Conservation (phyloP, 192 early-diverging fungal species). For the Thamnidium elegans region DNA sequence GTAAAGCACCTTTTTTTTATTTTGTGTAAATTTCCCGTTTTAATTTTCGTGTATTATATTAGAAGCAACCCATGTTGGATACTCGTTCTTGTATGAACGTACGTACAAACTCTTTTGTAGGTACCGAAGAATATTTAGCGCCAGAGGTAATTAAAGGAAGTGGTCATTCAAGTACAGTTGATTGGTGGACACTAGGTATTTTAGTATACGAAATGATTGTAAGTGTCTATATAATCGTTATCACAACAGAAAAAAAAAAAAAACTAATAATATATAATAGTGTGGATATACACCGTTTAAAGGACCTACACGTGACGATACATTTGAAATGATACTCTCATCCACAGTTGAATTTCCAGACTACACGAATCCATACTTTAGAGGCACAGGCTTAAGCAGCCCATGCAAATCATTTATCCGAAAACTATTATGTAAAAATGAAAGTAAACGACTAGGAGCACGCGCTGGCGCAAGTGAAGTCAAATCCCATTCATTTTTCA, state of each 20-base stretch:
- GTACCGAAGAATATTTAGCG: conserved; percentile 69
- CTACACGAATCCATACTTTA: conserved; percentile 14
- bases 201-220: conserved; percentile 70
- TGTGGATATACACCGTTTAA: conserved; percentile 75
- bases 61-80: conserved; percentile 70
- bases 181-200: conserved; percentile 77
- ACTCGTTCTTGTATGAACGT: conserved; percentile 86
- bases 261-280: conserved; percentile 12
- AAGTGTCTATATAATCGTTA: conserved; percentile 12
- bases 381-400: conserved; percentile 10
- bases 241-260: background rate
- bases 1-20: conserved; percentile 27
- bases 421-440: conserved; percentile 89
- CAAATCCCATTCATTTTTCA: conserved; percentile 90
- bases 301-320: conserved; percentile 55
- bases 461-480: conserved; percentile 90
- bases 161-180: conserved; percentile 46
- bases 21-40: background rate
- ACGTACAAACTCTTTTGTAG: conserved; percentile 97
- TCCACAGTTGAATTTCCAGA: conserved; percentile 76
- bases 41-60: background rate
- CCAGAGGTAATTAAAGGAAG: conserved; percentile 42
- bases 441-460: conserved; percentile 83
- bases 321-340: conserved; percentile 76
- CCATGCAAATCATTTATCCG: conserved; percentile 76